Evolutionary conservation across 2,329 filamentous ascomycete genomes (phyloP).

Genomic region (Aspergillus latus): DNA sequence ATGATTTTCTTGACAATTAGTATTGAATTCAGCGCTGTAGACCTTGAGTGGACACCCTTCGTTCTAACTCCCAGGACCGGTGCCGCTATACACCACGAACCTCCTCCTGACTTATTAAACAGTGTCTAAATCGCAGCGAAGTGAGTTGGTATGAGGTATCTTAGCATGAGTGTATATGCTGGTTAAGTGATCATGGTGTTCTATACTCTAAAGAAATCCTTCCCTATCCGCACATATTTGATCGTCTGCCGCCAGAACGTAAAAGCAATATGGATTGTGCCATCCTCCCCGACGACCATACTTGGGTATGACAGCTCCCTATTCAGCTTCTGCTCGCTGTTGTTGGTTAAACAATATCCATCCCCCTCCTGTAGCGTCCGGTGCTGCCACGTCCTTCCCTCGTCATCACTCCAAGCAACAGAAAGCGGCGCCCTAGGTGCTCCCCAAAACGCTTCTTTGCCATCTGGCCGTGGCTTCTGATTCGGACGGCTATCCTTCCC

Average conservation of each 20-base stretch:
- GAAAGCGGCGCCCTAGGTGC: constrained; percentile 34
- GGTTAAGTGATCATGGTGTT: neutral
- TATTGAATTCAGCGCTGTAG: too few species aligned
- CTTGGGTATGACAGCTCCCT: constrained; percentile 9
- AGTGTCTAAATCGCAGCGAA: too few species aligned
- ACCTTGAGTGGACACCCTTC: too few species aligned
- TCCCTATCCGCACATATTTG: constrained; percentile 1
- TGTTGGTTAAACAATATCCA: constrained; percentile 4
- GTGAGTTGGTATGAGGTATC: too few species aligned
- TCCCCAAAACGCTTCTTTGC: constrained; percentile 47
- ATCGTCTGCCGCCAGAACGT: constrained; percentile 10
- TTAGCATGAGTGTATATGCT: too few species aligned
- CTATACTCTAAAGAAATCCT: constrained; percentile 4
- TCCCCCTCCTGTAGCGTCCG: neutral
- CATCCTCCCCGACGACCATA: constrained; percentile 7
- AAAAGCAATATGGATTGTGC: constrained; percentile 4
- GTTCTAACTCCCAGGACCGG: too few species aligned
- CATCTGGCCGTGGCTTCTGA: constrained; percentile 18
- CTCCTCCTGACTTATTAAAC: too few species aligned
- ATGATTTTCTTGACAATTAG: too few species aligned
- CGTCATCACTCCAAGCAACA: constrained; percentile 27
- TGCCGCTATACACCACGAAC: too few species aligned
- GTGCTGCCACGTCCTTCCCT: neutral
- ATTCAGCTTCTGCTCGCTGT: constrained; percentile 8
- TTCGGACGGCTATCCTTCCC: neutral